These are phyloP conservation scores for Omphalotus guepiniiformis DNA, from an alignment of 768 basidiomycete genomes.

Conservation along the genomic window DNA sequence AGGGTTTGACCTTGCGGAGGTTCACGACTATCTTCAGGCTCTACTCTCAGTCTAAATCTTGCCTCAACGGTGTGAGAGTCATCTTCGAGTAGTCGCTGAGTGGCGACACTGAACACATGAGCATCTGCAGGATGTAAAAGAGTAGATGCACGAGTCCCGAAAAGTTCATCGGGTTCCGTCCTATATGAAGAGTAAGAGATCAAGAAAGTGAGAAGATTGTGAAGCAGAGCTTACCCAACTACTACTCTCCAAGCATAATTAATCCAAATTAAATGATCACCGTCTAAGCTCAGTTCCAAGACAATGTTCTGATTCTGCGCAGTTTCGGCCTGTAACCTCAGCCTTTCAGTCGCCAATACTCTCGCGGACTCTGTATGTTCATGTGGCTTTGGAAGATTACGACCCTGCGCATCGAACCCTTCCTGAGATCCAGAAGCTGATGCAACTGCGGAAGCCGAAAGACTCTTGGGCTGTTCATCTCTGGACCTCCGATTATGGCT, in stretches of 20 bases:
- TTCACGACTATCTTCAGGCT: conserved; percentile 56
- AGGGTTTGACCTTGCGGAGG: conserved; percentile 44
- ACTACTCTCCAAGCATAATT: conserved; percentile 95
- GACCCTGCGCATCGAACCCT: conserved; percentile 29
- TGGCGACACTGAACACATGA: conserved; percentile 83
- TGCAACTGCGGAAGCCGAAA: conserved; percentile 27
- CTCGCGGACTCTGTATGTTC: conserved; percentile 73
- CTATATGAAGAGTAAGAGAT: conserved; percentile 36
- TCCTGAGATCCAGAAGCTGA: conserved; percentile 19
- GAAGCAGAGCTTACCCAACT: conserved; percentile 61
- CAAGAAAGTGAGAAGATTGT: conserved; percentile 1
- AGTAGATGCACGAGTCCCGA: conserved; percentile 77
- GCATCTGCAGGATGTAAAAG: conserved; percentile 78
- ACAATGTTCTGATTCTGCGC: conserved; percentile 96
- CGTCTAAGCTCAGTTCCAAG: conserved; percentile 89
- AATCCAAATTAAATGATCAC: conserved; percentile 92
- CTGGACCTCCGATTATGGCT: conserved; percentile 51
- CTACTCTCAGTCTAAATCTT: conserved; percentile 79
- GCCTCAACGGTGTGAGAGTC: conserved; percentile 94
- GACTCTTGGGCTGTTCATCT: conserved; percentile 53
- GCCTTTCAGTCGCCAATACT: conserved; percentile 81
- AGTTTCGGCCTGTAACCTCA: conserved; percentile 88
- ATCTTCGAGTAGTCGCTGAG: conserved; percentile 78
- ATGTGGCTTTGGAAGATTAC: conserved; percentile 40
- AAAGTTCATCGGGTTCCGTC: conserved; percentile 73